These are phyloP conservation scores for Gloeophyllum trabeum DNA, from an alignment of 768 basidiomycete species.

Conservation along the genomic window DNA sequence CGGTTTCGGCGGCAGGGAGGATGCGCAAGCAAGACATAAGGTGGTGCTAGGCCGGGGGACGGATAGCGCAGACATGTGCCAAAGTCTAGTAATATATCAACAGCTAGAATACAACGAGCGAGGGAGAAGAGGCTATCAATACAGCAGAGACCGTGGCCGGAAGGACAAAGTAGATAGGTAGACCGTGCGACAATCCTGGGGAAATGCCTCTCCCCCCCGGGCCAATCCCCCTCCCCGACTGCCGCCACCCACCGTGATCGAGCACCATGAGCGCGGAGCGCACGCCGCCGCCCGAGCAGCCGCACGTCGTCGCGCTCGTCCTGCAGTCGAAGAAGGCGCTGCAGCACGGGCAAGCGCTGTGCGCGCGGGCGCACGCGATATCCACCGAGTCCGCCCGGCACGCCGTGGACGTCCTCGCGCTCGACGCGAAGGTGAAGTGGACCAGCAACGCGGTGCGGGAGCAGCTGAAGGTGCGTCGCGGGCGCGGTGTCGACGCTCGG, in stretches of 20 bases:
- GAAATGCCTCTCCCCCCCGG: too few species aligned
- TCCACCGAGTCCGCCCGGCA: constrained; percentile 58
- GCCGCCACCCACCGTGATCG: too few species aligned
- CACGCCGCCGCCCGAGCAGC: constrained; percentile 17
- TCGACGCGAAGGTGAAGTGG: constrained; percentile 78
- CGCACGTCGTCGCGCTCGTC: constrained; percentile 66
- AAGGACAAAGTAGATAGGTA: too few species aligned
- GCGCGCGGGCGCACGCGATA: constrained; percentile 49
- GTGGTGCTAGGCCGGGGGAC: not conserved
- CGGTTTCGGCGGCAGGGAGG: constrained; percentile 35
- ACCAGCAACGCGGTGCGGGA: constrained; percentile 62
- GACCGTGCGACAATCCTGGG: too few species aligned
- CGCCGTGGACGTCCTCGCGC: constrained; percentile 60
- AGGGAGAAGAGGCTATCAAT: not conserved
- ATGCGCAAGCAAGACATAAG: constrained; percentile 53
- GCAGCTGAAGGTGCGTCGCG: constrained; percentile 54
- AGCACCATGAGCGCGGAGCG: too few species aligned
- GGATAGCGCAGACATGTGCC: too few species aligned
- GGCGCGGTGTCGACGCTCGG: not conserved
- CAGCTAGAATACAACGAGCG: too few species aligned
- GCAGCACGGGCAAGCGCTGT: constrained; percentile 67
- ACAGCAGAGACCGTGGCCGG: too few species aligned
- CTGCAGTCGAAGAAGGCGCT: constrained; percentile 77
- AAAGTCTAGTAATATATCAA: too few species aligned
- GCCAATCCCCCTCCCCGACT: too few species aligned